Conservation (phyloP, 2,329 filamentous ascomycete species). For the Graphilbum ipis-grandicollis region DNA sequence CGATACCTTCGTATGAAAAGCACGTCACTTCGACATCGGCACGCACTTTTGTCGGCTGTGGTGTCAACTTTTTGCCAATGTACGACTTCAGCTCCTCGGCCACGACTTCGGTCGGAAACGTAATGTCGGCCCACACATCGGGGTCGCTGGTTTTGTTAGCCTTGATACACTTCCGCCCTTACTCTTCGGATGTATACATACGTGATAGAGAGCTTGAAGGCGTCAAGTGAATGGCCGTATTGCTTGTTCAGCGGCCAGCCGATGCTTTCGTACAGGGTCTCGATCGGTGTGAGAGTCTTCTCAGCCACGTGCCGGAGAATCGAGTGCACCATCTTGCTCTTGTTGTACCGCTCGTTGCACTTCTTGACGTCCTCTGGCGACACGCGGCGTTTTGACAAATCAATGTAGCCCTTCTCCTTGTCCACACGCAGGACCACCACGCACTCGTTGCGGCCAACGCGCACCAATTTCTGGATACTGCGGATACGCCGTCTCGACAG, state of each 20-base stretch:
- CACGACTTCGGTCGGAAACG: constrained; percentile 71
- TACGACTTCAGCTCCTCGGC: constrained; percentile 84
- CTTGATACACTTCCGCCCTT: neutral
- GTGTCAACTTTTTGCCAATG: constrained; percentile 92
- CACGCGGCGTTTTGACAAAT: constrained; percentile 95
- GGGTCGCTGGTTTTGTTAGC: constrained; percentile 46
- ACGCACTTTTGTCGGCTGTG: constrained; percentile 96
- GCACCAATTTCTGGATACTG: constrained; percentile 97
- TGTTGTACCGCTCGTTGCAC: constrained; percentile 99
- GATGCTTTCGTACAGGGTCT: constrained; percentile 84
- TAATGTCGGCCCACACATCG: constrained; percentile 86
- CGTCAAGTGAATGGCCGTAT: constrained; percentile 90
- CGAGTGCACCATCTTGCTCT: constrained; percentile 98
- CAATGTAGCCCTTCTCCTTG: constrained; percentile 98
- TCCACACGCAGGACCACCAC: constrained; percentile 97
- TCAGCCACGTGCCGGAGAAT: constrained; percentile 98
- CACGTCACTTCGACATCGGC: constrained; percentile 94
- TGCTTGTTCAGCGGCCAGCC: constrained; percentile 96
- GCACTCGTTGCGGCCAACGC: constrained; percentile 94
- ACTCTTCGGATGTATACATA: constrained; percentile 22
- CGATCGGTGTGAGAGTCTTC: constrained; percentile 88
- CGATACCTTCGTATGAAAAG: constrained; percentile 93
- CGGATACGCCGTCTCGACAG: constrained; percentile 94
- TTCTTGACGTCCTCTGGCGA: constrained; percentile 95
- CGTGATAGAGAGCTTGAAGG: constrained; percentile 99